Conservation (phyloP, 257 asterid species). For the Paulownia fortunei region DNA sequence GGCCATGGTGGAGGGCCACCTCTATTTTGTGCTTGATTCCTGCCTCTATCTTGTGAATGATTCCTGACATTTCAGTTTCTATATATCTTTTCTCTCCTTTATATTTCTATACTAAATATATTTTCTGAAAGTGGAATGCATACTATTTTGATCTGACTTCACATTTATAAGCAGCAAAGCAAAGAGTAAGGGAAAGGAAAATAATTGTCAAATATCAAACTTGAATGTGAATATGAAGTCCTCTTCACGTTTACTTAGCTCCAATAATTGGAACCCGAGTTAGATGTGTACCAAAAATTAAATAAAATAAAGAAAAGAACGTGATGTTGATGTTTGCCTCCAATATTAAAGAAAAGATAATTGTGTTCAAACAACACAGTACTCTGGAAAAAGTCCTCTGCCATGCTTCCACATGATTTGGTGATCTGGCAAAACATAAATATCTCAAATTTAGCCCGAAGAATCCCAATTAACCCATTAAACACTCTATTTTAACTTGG, state of each 20-base stretch:
- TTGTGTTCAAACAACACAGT: no score
- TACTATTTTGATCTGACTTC: not conserved
- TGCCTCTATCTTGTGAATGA: constrained; percentile 34
- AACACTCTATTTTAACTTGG: no score
- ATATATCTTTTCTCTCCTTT: not conserved
- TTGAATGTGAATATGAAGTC: not conserved
- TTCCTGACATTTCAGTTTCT: constrained; percentile 27
- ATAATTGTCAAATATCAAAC: not conserved
- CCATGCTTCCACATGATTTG: no score
- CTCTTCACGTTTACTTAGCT: not conserved
- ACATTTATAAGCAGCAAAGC: constrained; percentile 17
- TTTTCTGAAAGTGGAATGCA: no score
- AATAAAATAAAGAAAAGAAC: not conserved
- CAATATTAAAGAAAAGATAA: not conserved
- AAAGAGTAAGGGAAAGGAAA: not conserved
- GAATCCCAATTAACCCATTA: no score
- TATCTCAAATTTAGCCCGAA: no score
- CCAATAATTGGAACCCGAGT: not conserved
- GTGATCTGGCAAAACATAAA: no score
- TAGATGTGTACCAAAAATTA: not conserved
- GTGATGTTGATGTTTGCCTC: not conserved
- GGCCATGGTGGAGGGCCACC: constrained; percentile 28
- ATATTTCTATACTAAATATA: not conserved
- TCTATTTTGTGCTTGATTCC: constrained; percentile 27
- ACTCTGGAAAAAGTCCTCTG: no score